These are phyloP conservation scores for Annulohypoxylon nitens DNA, from an alignment of 495 filamentous ascomycete genomes.

Conservation along the genomic window DNA sequence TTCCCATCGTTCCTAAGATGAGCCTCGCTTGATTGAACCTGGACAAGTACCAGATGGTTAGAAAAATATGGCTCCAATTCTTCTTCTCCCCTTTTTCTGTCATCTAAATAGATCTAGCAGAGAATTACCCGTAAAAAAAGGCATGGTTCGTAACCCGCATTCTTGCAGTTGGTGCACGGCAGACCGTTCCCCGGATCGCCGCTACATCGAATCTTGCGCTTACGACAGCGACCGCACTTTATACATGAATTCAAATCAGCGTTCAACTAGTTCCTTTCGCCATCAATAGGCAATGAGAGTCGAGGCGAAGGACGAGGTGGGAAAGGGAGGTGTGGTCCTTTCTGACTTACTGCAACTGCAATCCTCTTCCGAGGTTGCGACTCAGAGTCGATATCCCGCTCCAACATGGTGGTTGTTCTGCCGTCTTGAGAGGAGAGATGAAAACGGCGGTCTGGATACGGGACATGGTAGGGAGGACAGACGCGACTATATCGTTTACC, in stretches of 20 bases:
- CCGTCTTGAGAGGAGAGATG: conserved; percentile 54
- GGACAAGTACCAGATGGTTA: conserved; percentile 38
- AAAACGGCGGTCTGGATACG: conserved; percentile 54
- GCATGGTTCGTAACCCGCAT: conserved; percentile 76
- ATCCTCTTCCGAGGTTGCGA: conserved; percentile 69
- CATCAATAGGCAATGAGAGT: not conserved
- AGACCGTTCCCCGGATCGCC: conserved; percentile 81
- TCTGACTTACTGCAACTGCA: conserved; percentile 74
- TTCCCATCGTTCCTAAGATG: conserved; percentile 54
- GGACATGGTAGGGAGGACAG: conserved; percentile 54
- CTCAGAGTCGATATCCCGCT: conserved; percentile 57
- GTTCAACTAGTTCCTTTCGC: conserved; percentile 11
- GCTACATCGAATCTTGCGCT: conserved; percentile 96
- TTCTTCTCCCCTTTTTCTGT: conserved; percentile 16
- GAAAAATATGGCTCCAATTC: conserved; percentile 28
- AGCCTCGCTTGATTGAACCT: conserved; percentile 65
- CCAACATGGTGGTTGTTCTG: conserved; percentile 57
- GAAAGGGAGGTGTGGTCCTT: not conserved
- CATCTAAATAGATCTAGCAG: conserved; percentile 25
- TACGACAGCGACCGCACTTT: conserved; percentile 91
- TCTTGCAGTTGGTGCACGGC: conserved; percentile 87
- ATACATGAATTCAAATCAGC: conserved; percentile 38
- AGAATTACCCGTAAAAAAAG: conserved; percentile 81
- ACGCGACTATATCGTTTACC: conserved; percentile 58
- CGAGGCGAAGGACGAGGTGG: not conserved